phyloP scores from a whole-genome alignment of 805 yeast genomes.

The Lachancea waltii region DNA sequence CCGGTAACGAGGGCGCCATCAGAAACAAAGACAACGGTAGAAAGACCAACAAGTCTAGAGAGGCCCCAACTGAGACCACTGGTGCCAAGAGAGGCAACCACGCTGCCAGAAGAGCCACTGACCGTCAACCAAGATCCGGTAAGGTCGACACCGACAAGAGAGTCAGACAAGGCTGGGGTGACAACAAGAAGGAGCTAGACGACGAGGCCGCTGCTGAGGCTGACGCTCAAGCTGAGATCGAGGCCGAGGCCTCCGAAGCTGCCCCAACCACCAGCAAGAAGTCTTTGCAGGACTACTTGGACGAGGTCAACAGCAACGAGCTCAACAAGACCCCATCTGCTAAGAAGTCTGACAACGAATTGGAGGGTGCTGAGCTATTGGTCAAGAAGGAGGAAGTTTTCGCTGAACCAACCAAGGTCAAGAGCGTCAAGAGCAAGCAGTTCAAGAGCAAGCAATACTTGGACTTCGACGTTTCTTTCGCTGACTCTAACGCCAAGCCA shows the following conservation, averaged over 20 bases:
- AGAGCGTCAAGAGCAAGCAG: slow-evolving; percentile 65
- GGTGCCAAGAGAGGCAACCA: slow-evolving; percentile 48
- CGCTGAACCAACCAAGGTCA: slow-evolving; percentile 53
- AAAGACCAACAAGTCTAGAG: slow-evolving; percentile 43
- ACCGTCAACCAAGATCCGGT: slow-evolving; percentile 83
- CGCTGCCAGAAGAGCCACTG: slow-evolving; percentile 45
- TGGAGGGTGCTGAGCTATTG: slow-evolving; percentile 49
- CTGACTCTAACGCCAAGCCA: slow-evolving; percentile 46
- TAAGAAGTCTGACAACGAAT: slow-evolving; percentile 30
- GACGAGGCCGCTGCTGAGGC: slow-evolving; percentile 49
- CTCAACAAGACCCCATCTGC: slow-evolving; percentile 47
- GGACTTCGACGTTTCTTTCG: slow-evolving; percentile 67
- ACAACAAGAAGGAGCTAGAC: slow-evolving; percentile 60
- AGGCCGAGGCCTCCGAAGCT: slow-evolving; percentile 40
- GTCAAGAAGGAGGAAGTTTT: slow-evolving; percentile 59
- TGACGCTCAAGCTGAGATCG: slow-evolving; percentile 40
- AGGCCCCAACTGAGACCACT: slow-evolving; percentile 45
- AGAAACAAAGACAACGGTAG: slow-evolving; percentile 69
- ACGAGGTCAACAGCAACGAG: slow-evolving; percentile 46
- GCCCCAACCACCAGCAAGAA: slow-evolving; percentile 48
- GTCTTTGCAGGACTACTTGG: slow-evolving; percentile 84
- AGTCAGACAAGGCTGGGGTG: slow-evolving; percentile 85
- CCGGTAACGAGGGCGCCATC: slow-evolving; percentile 88
- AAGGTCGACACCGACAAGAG: slow-evolving; percentile 82
- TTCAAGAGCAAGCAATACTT: slow-evolving; percentile 75